Percentiles rank a stretch among this genome's conserved stretches.
Evolutionary conservation across 129 eudicot genomes (phyloP).

Genomic region (Saposhnikovia divaricata): DNA sequence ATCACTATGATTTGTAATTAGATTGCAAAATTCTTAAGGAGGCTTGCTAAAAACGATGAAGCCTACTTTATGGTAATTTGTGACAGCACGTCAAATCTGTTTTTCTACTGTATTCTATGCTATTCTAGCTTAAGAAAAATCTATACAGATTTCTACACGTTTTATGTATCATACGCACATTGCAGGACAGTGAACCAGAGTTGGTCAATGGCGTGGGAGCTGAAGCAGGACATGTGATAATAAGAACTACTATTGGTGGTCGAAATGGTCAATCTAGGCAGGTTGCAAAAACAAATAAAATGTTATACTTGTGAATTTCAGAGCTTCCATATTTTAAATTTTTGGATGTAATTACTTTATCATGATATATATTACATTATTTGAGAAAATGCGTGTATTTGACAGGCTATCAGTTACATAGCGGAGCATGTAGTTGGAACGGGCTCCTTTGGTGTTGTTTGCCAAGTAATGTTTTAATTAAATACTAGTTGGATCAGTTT

Average conservation of each 20-base stretch:
- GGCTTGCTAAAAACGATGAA: not conserved
- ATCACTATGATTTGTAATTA: not conserved
- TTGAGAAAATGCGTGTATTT: constrained; percentile 13
- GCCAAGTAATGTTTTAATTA: constrained; percentile 51
- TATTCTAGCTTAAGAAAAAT: not conserved
- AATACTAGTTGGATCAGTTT: not conserved
- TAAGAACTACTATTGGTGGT: constrained; percentile 83
- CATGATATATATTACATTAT: not conserved
- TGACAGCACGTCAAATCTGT: not conserved
- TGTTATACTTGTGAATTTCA: constrained; percentile 4
- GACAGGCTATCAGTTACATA: constrained; percentile 81
- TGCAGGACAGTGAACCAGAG: constrained; percentile 95
- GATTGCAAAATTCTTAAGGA: not conserved
- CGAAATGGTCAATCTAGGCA: constrained; percentile 90
- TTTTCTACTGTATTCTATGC: not conserved
- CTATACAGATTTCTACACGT: not conserved
- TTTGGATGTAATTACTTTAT: constrained; percentile 9
- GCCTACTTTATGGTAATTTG: not conserved
- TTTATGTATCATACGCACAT: not conserved
- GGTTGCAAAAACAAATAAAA: constrained; percentile 33
- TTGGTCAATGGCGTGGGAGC: constrained; percentile 74
- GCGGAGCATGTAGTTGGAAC: constrained; percentile 98
- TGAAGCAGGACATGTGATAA: constrained; percentile 92
- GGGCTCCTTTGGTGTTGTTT: constrained; percentile 95
- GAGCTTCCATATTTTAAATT: not conserved